Percentiles rank a stretch among this genome's conserved stretches.
phyloP scores from a whole-genome alignment of 1,284 basidiomycete genomes.

The Hymenochaete sp. region DNA sequence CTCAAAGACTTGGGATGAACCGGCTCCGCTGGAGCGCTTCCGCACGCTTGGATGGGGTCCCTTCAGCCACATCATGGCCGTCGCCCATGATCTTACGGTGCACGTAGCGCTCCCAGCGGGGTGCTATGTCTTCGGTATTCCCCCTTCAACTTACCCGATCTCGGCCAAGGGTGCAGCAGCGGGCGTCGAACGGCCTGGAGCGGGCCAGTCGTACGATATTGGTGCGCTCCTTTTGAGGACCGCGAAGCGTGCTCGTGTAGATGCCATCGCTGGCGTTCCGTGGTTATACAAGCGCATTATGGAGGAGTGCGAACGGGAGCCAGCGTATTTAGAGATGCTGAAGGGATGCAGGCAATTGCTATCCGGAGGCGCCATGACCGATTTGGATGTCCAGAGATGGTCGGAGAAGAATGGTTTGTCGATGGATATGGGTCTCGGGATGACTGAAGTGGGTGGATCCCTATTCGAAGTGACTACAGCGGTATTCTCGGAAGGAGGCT shows the following conservation, averaged over 20 bases:
- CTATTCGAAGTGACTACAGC: conserved; percentile 8
- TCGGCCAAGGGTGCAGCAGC: conserved; percentile 15
- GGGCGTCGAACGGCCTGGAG: not conserved
- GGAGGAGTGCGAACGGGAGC: conserved; percentile 17
- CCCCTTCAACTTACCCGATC: conserved; percentile 25
- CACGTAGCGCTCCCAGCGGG: conserved; percentile 25
- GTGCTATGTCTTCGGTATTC: conserved; percentile 28
- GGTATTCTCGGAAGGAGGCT: conserved; percentile 6
- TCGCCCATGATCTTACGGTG: conserved; percentile 22
- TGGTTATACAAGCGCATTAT: conserved; percentile 15
- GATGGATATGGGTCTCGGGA: conserved; percentile 28
- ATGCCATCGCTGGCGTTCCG: conserved; percentile 19
- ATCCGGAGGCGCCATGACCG: conserved; percentile 27
- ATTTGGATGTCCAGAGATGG: conserved; percentile 25
- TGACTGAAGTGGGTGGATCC: conserved; percentile 29
- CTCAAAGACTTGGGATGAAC: conserved; percentile 7
- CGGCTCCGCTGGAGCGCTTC: conserved; percentile 20
- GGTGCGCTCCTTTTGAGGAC: conserved; percentile 8
- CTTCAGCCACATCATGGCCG: conserved; percentile 28
- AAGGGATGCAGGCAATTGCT: conserved; percentile 23
- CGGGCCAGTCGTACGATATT: conserved; percentile 6
- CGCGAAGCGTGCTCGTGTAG: conserved; percentile 5
- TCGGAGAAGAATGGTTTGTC: conserved; percentile 23
- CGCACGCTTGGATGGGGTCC: conserved; percentile 30
- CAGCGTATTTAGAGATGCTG: conserved; percentile 19